Conservation (phyloP, 2,329 filamentous ascomycete species). For the Pseudogymnoascus sp. region DNA sequence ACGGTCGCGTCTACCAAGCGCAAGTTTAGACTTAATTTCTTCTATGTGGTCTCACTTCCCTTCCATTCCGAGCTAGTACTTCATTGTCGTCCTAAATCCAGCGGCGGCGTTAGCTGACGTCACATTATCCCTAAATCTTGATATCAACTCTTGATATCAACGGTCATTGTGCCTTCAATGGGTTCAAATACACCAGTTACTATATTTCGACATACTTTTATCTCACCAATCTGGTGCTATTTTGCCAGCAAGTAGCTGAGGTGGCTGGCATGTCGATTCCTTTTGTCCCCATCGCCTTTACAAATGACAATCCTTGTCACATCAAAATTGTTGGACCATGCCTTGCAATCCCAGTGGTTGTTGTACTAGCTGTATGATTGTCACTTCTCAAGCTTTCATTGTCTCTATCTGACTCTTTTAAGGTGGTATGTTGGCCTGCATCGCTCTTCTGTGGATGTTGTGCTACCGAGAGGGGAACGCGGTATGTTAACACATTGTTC, state of each 20-base stretch:
- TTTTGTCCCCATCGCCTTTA: background rate
- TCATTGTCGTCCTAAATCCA: background rate
- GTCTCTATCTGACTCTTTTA: slow-evolving; percentile 10
- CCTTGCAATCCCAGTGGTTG: slow-evolving; percentile 29
- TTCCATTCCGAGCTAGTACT: slow-evolving; percentile 2
- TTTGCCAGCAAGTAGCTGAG: slow-evolving; percentile 42
- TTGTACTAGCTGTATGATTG: slow-evolving; percentile 44
- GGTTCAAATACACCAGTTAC: background rate
- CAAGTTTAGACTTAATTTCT: background rate
- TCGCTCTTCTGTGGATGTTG: slow-evolving; percentile 52
- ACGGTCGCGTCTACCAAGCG: background rate
- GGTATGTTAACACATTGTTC: background rate
- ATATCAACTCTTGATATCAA: background rate
- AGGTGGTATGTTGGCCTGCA: slow-evolving; percentile 50
- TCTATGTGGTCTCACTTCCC: background rate
- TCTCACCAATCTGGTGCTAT: background rate
- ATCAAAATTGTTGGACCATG: slow-evolving; percentile 16
- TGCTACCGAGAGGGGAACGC: slow-evolving; percentile 45
- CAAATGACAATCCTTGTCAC: slow-evolving; percentile 40
- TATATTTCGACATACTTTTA: background rate
- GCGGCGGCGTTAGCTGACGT: background rate
- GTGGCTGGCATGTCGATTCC: background rate
- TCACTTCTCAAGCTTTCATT: slow-evolving; percentile 7
- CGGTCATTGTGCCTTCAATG: background rate
- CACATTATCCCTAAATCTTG: background rate